Percentiles rank a stretch among this genome's conserved stretches.
Conservation (phyloP, 2,329 filamentous ascomycete genomes). For the Aquanectria penicillioides region DNA sequence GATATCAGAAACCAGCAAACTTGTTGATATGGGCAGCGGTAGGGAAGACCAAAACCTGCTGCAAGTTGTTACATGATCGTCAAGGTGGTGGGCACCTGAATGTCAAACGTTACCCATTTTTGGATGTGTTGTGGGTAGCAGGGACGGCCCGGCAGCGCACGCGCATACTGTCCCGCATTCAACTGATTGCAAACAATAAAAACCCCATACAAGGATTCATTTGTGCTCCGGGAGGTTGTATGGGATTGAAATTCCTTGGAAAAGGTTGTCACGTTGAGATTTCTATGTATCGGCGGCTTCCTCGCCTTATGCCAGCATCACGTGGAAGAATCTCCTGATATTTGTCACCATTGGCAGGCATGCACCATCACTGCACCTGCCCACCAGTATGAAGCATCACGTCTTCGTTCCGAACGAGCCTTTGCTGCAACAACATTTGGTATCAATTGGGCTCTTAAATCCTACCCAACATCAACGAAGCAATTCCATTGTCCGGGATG, state of each 20-base stretch:
- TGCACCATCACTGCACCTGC: no score
- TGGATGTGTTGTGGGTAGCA: background rate
- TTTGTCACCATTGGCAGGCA: no score
- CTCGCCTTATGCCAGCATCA: conserved; percentile 18
- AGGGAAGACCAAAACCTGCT: no score
- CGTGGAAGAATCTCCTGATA: conserved; percentile 35
- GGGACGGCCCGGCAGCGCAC: conserved; percentile 10
- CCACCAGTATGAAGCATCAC: no score
- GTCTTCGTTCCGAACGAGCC: no score
- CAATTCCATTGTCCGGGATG: background rate
- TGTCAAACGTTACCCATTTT: background rate
- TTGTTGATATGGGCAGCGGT: background rate
- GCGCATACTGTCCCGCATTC: background rate
- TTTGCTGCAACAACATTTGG: no score
- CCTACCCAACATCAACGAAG: background rate
- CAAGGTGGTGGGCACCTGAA: conserved; percentile 6
- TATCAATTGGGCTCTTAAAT: background rate
- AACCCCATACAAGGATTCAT: no score
- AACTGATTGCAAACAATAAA: background rate
- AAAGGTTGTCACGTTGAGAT: background rate
- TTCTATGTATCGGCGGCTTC: conserved; percentile 3
- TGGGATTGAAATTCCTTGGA: background rate
- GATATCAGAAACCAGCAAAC: no score
- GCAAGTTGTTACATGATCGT: background rate
- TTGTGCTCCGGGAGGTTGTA: background rate